Evolutionary conservation across 2,329 filamentous ascomycete genomes (phyloP).

Genomic region (Simplicillium sp.): DNA sequence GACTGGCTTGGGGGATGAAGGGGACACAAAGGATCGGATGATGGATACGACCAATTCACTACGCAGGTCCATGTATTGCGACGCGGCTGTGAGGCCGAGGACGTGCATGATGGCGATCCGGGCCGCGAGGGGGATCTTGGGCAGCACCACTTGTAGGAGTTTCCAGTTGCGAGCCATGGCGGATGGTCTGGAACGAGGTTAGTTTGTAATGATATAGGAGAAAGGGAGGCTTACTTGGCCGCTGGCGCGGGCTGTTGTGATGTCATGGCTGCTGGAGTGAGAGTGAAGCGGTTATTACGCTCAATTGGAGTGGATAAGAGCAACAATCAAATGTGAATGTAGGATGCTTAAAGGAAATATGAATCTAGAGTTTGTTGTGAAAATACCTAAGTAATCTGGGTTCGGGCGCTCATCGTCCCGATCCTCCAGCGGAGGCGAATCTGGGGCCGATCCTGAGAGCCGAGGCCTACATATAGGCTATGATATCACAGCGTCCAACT

Average conservation of each 20-base stretch:
- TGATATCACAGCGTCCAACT: too few species aligned
- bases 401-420: too few species aligned
- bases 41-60: constrained; percentile 65
- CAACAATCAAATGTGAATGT: too few species aligned
- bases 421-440: too few species aligned
- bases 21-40: constrained; percentile 53
- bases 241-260: neutral
- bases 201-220: neutral
- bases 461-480: too few species aligned
- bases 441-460: too few species aligned
- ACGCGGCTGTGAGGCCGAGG: constrained; percentile 55
- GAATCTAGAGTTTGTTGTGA: too few species aligned
- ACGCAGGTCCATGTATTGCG: constrained; percentile 68
- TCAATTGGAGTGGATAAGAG: too few species aligned
- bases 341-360: too few species aligned
- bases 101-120: constrained; percentile 54
- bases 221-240: constrained; percentile 2
- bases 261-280: too few species aligned
- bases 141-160: constrained; percentile 27
- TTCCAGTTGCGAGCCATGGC: neutral
- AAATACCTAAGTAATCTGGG: too few species aligned
- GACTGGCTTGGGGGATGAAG: constrained; percentile 15
- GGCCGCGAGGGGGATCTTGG: constrained; percentile 51
- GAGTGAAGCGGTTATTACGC: too few species aligned
- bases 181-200: constrained; percentile 5